Percentiles rank a stretch among this genome's conserved stretches.
phyloP scores from a whole-genome alignment of 495 filamentous ascomycete species.

The Parathielavia appendiculata region DNA sequence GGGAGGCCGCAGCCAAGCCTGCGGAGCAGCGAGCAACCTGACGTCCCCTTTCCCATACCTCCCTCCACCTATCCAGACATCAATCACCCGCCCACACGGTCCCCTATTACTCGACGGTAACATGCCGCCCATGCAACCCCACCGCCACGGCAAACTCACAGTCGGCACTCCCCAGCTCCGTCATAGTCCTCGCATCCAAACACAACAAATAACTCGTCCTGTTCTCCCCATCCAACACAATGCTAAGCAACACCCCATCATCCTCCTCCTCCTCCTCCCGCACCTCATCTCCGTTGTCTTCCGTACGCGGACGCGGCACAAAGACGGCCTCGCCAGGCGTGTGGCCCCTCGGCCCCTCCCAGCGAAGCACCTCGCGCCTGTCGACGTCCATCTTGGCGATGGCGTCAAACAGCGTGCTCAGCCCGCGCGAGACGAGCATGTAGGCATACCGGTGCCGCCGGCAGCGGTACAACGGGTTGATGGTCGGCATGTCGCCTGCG shows the following conservation, averaged over 20 bases:
- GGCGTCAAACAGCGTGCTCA: conserved; percentile 58
- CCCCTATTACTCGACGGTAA: too few species aligned
- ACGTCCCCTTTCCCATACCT: too few species aligned
- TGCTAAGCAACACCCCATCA: conserved; percentile 65
- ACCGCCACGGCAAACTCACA: conserved; percentile 57
- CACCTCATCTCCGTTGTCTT: conserved; percentile 6
- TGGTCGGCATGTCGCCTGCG: conserved; percentile 58
- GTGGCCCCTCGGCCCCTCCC: conserved; percentile 54
- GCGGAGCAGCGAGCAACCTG: too few species aligned
- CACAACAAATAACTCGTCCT: conserved; percentile 65
- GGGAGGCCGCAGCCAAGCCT: too few species aligned
- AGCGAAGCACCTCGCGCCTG: conserved; percentile 46
- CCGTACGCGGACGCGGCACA: conserved; percentile 45
- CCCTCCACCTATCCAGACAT: too few species aligned
- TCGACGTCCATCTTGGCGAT: conserved; percentile 63
- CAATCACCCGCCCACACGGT: too few species aligned
- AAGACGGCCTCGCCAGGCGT: conserved; percentile 74
- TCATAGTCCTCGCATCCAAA: conserved; percentile 60
- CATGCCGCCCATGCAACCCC: conserved; percentile 67
- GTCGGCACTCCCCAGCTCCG: conserved; percentile 62
- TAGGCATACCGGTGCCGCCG: conserved; percentile 61
- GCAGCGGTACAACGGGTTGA: conserved; percentile 56
- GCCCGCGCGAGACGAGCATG: conserved; percentile 50
- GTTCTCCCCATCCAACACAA: conserved; percentile 61
- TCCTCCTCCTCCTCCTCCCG: conserved; percentile 47